Evolutionary conservation across 257 asterid species (phyloP).

Genomic region (Fraxinus pennsylvanica): DNA sequence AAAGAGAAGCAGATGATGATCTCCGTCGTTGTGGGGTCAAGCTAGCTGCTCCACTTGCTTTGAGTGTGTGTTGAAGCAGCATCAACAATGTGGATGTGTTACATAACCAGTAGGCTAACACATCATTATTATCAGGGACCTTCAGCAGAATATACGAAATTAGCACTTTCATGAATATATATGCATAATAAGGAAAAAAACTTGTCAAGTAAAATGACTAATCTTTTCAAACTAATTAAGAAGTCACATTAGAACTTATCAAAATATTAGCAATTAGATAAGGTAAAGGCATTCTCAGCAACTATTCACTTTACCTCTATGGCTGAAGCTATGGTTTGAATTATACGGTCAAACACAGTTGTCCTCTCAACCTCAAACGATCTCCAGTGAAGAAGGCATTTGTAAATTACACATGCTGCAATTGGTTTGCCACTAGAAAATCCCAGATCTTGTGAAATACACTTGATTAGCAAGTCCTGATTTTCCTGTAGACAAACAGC

Average conservation of each 20-base stretch:
- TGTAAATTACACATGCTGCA: constrained; percentile 93
- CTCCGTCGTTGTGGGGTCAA: constrained; percentile 93
- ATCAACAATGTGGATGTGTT: constrained; percentile 88
- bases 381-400: constrained; percentile 98
- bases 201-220: not conserved
- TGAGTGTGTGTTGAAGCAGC: constrained; percentile 98
- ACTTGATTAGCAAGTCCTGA: constrained; percentile 88
- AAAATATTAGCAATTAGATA: constrained; percentile 10
- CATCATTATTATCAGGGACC: constrained; percentile 87
- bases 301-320: constrained; percentile 62
- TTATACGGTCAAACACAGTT: constrained; percentile 89
- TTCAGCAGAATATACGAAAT: constrained; percentile 33
- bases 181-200: not conserved
- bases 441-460: constrained; percentile 95
- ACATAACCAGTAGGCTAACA: constrained; percentile 89
- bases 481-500: constrained; percentile 64
- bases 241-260: not conserved
- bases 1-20: constrained; percentile 92
- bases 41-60: constrained; percentile 96
- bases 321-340: constrained; percentile 82
- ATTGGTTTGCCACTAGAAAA: constrained; percentile 93
- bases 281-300: not conserved
- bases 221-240: not conserved
- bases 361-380: constrained; percentile 99
- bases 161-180: constrained; percentile 22